A percentile compares a stretch with the other conserved stretches of the same genome.
Evolutionary conservation across 2,329 filamentous ascomycete species (phyloP).

Genomic region (Domatiomyces catenatus): DNA sequence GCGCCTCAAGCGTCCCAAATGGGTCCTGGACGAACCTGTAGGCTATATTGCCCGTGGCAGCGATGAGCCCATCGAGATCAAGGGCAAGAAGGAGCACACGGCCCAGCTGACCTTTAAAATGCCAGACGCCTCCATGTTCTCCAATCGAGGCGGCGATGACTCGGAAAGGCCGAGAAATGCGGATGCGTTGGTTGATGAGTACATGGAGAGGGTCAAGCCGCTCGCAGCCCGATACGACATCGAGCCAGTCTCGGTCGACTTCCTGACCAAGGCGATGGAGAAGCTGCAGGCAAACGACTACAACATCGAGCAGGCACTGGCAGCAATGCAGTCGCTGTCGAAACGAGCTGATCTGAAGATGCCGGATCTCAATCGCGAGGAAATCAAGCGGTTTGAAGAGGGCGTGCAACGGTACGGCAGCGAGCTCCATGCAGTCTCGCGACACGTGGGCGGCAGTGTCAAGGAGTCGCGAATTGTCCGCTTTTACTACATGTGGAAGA

Average conservation of each 20-base stretch:
- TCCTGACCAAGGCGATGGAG: constrained; percentile 68
- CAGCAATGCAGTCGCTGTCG: constrained; percentile 52
- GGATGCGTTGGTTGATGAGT: constrained; percentile 54
- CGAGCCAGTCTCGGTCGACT: constrained; percentile 63
- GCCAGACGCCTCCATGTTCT: constrained; percentile 38
- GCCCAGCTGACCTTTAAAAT: constrained; percentile 66
- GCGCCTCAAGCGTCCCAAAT: constrained; percentile 72
- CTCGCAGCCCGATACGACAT: constrained; percentile 55
- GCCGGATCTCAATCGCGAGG: constrained; percentile 59
- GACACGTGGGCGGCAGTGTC: constrained; percentile 68
- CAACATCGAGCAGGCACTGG: constrained; percentile 54
- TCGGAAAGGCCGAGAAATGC: constrained; percentile 22
- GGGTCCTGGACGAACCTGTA: constrained; percentile 78
- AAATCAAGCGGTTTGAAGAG: constrained; percentile 84
- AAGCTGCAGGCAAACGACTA: constrained; percentile 59
- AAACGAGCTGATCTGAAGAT: constrained; percentile 63
- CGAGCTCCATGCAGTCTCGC: constrained; percentile 67
- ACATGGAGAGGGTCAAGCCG: constrained; percentile 54
- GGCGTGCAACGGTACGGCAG: constrained; percentile 81
- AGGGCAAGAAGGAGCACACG: constrained; percentile 60
- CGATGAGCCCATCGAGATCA: constrained; percentile 45
- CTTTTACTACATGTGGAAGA: constrained; percentile 98
- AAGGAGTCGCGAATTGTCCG: constrained; percentile 68
- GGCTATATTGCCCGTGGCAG: constrained; percentile 77
- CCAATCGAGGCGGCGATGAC: constrained; percentile 30